Evolutionary conservation across 106 monocot genomes (phyloP).

Genomic region (Dendrobium chrysotoxum): DNA sequence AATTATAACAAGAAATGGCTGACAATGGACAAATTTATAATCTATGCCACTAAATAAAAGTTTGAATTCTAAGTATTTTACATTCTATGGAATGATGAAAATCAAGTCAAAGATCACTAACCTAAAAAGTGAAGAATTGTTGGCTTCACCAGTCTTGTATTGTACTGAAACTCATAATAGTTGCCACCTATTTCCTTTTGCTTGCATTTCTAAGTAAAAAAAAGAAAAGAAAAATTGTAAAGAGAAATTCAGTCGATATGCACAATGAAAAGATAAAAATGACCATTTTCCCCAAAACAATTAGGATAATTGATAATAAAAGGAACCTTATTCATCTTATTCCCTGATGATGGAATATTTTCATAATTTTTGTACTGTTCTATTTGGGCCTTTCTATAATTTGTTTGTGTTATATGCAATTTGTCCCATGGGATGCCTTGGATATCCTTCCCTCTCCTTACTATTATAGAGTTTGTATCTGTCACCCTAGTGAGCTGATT

Average conservation of each 20-base stretch:
- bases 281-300: not conserved
- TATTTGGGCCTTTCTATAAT: slow-evolving; percentile 41
- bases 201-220: slow-evolving; percentile 40
- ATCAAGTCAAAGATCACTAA: slow-evolving; percentile 6
- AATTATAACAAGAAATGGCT: not conserved
- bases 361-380: slow-evolving; percentile 61
- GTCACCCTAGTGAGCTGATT: slow-evolving; percentile 22
- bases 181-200: slow-evolving; percentile 40
- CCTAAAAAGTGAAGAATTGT: slow-evolving; percentile 40
- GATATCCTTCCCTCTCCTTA: slow-evolving; percentile 20
- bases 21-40: not conserved
- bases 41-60: not conserved
- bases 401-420: slow-evolving; percentile 33
- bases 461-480: slow-evolving; percentile 16
- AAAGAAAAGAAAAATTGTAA: not conserved
- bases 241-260: not conserved
- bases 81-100: not conserved
- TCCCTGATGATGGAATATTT: slow-evolving; percentile 46
- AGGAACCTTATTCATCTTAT: slow-evolving; percentile 31
- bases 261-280: not conserved
- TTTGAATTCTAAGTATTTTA: not conserved
- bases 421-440: slow-evolving; percentile 20
- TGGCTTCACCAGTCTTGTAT: slow-evolving; percentile 71
- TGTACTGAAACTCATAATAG: slow-evolving; percentile 53
- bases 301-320: not conserved